phyloP scores from a whole-genome alignment of 306 rosid species.

The Vigna mungo region DNA sequence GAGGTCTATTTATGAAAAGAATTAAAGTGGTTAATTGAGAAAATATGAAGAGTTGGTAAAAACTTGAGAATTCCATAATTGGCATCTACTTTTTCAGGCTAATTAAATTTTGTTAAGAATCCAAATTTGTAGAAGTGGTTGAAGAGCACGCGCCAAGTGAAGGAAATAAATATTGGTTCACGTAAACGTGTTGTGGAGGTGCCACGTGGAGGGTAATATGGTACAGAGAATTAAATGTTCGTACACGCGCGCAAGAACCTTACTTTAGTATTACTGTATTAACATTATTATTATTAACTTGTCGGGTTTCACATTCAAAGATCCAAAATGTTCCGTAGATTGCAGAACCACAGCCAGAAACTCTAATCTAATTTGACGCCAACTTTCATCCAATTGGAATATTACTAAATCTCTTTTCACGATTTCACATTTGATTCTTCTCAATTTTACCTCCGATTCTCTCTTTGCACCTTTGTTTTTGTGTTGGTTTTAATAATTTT shows the following conservation, averaged over 20 bases:
- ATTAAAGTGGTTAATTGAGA: constrained; percentile 25
- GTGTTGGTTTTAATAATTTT: not conserved
- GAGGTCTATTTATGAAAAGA: constrained; percentile 1
- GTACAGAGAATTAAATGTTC: constrained; percentile 58
- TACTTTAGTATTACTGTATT: constrained; percentile 43
- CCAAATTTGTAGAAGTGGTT: constrained; percentile 25
- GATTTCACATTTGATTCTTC: constrained; percentile 58
- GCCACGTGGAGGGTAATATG: constrained; percentile 63
- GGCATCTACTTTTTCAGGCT: constrained; percentile 50
- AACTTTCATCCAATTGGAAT: constrained; percentile 47
- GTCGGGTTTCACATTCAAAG: constrained; percentile 67
- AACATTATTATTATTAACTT: constrained; percentile 46
- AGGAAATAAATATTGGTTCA: constrained; percentile 36
- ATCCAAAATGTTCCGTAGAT: constrained; percentile 58
- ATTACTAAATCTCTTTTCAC: constrained; percentile 36
- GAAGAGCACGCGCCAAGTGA: constrained; percentile 48
- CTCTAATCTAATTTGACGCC: constrained; percentile 37
- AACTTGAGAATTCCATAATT: constrained; percentile 18
- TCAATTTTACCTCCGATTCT: constrained; percentile 47
- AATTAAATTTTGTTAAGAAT: constrained; percentile 39
- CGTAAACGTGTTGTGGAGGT: not conserved
- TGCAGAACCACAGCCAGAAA: constrained; percentile 38
- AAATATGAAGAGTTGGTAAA: constrained; percentile 21
- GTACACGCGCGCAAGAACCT: constrained; percentile 80
- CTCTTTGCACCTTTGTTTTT: constrained; percentile 19